phyloP scores from a whole-genome alignment of 2,329 filamentous ascomycete genomes.

The Colletotrichum euphorbiae region DNA sequence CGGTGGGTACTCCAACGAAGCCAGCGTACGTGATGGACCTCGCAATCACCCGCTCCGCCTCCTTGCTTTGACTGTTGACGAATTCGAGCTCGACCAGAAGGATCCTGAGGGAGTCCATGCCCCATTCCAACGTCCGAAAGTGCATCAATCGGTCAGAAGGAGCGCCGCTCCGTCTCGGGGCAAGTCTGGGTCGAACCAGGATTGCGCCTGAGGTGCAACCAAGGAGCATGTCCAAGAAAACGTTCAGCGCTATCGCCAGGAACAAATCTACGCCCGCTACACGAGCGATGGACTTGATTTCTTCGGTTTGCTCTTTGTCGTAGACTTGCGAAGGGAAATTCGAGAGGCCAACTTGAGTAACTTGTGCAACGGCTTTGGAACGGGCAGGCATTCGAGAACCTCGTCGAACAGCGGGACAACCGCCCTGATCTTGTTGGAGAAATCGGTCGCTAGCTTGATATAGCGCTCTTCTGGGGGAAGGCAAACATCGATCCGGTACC shows the following conservation, averaged over 20 bases:
- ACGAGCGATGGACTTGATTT: slow-evolving; percentile 65
- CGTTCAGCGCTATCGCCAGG: slow-evolving; percentile 69
- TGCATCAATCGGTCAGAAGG: slow-evolving; percentile 56
- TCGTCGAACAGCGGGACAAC: slow-evolving; percentile 63
- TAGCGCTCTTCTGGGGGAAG: slow-evolving; percentile 65
- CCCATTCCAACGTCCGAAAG: slow-evolving; percentile 66
- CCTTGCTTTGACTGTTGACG: slow-evolving; percentile 48
- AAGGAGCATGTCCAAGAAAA: slow-evolving; percentile 70
- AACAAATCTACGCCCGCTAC: slow-evolving; percentile 64
- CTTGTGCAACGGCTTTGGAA: slow-evolving; percentile 41
- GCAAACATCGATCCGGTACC: slow-evolving; percentile 62
- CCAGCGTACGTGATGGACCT: slow-evolving; percentile 62
- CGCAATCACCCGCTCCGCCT: slow-evolving; percentile 53
- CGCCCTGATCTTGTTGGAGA: slow-evolving; percentile 54
- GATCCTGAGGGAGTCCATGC: slow-evolving; percentile 61
- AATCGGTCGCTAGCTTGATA: slow-evolving; percentile 57
- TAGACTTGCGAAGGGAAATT: slow-evolving; percentile 61
- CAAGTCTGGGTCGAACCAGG: neutral
- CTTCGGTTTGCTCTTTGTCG: slow-evolving; percentile 66
- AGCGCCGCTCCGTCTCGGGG: neutral
- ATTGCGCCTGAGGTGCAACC: slow-evolving; percentile 67
- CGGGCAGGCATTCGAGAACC: slow-evolving; percentile 50
- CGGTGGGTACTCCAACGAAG: slow-evolving; percentile 63
- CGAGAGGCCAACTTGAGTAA: slow-evolving; percentile 54
- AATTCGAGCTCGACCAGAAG: slow-evolving; percentile 66